A percentile compares a stretch with the other conserved stretches of the same genome.
phyloP scores from a whole-genome alignment of 2,329 filamentous ascomycete genomes.

The Aspergillus sp. region DNA sequence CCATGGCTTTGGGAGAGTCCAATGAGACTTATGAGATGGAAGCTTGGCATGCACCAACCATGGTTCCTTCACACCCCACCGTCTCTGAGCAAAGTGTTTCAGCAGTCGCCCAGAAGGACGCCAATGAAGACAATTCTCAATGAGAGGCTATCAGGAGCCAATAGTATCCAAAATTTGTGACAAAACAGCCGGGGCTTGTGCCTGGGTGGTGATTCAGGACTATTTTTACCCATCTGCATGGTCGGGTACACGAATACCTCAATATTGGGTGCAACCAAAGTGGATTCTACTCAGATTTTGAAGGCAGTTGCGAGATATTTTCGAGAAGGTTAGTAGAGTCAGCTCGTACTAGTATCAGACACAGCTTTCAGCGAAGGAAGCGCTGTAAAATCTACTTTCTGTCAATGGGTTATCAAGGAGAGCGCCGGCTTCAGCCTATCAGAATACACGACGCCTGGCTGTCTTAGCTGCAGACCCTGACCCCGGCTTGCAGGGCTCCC shows the following conservation, averaged over 20 bases:
- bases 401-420: no score
- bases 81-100: slow-evolving; percentile 9
- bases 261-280: no score
- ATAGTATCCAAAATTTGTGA: slow-evolving; percentile 1
- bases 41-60: slow-evolving; percentile 23
- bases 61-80: slow-evolving; percentile 9
- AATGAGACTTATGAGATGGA: slow-evolving; percentile 9
- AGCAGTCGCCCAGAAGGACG: slow-evolving; percentile 10
- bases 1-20: slow-evolving; percentile 7
- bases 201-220: not conserved
- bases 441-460: not conserved
- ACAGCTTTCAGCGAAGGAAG: no score
- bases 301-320: no score
- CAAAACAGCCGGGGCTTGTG: not conserved
- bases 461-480: slow-evolving; percentile 6
- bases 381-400: no score
- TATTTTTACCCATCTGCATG: not conserved
- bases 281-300: no score
- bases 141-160: slow-evolving; percentile 6
- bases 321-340: no score
- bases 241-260: no score
- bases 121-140: slow-evolving; percentile 1
- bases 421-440: no score
- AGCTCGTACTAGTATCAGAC: no score
- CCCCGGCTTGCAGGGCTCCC: not conserved